Percentiles rank a stretch among this genome's conserved stretches.
Evolutionary conservation across 352 stramenopile genomes (phyloP).

Genomic region (Elongisporangium prolatum): DNA sequence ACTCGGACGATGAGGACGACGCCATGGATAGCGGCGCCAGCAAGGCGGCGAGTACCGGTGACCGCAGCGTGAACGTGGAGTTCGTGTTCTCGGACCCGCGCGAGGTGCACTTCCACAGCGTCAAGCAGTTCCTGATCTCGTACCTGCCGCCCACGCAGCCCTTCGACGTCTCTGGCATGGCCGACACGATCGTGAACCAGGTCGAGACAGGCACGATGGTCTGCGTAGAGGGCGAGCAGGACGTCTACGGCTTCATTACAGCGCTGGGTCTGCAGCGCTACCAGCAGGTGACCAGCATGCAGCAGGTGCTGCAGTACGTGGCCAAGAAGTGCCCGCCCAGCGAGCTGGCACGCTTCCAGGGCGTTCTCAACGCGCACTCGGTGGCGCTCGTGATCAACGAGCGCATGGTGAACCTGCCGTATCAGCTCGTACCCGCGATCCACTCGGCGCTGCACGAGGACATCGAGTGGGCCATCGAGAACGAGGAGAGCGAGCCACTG

Average conservation of each 20-base stretch:
- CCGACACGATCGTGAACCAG: conserved; percentile 71
- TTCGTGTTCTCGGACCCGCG: conserved; percentile 83
- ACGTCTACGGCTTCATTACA: conserved; percentile 87
- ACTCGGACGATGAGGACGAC: conserved; percentile 55
- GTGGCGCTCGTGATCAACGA: conserved; percentile 78
- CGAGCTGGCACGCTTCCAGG: conserved; percentile 44
- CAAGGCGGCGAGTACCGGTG: conserved; percentile 6
- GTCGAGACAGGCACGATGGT: conserved; percentile 76
- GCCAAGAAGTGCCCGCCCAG: conserved; percentile 61
- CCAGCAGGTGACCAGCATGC: conserved; percentile 41
- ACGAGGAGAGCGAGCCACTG: conserved; percentile 58
- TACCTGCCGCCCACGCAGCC: conserved; percentile 73
- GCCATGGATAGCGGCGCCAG: conserved; percentile 30
- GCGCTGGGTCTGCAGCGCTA: conserved; percentile 62
- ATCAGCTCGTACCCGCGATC: conserved; percentile 76
- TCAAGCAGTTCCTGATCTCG: conserved; percentile 78
- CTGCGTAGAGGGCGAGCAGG: conserved; percentile 69
- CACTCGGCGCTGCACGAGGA: conserved; percentile 81
- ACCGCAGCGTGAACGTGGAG: conserved; percentile 60
- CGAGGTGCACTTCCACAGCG: conserved; percentile 80
- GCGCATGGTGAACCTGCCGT: conserved; percentile 85
- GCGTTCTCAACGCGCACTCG: conserved; percentile 50
- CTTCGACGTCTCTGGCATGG: conserved; percentile 79
- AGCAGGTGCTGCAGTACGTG: conserved; percentile 76
- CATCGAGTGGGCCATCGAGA: conserved; percentile 80